phyloP scores from a whole-genome alignment of 768 basidiomycete genomes.

The Mycena filopes region DNA sequence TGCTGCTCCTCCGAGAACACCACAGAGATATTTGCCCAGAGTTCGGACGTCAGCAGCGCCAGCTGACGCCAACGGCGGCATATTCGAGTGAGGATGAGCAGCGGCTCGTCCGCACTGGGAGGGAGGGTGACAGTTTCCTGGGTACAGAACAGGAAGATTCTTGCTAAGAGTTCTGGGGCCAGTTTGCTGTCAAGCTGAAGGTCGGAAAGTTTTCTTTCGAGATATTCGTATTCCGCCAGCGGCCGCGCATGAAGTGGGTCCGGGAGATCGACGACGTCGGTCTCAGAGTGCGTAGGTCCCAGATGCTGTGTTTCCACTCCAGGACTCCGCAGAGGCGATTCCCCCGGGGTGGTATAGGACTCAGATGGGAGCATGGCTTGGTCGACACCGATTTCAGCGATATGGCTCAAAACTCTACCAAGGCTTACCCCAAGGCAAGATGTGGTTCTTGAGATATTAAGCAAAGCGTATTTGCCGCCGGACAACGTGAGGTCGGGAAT shows the following conservation, averaged over 20 bases:
- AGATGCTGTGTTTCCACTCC: background rate
- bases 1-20: background rate
- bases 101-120: background rate
- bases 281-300: background rate
- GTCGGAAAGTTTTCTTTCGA: background rate
- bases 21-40: conserved; percentile 16
- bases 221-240: background rate
- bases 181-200: conserved; percentile 8
- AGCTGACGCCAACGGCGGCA: conserved; percentile 15
- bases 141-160: conserved; percentile 16
- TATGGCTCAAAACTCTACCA: background rate
- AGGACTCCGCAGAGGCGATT: background rate
- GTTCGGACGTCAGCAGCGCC: conserved; percentile 3
- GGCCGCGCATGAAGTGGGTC: background rate
- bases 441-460: too few relatives aligned
- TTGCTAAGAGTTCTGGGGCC: background rate
- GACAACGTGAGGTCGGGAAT: too few relatives aligned
- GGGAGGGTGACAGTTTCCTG: background rate
- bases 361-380: background rate
- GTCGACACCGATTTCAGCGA: background rate
- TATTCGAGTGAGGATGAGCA: conserved; percentile 3
- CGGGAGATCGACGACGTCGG: background rate
- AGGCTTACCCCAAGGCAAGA: background rate
- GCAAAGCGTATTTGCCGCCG: too few relatives aligned
- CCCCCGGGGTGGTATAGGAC: background rate